These are phyloP conservation scores for Perkinsus olseni DNA, from an alignment of 169 alveolate species.

Conservation along the genomic window DNA sequence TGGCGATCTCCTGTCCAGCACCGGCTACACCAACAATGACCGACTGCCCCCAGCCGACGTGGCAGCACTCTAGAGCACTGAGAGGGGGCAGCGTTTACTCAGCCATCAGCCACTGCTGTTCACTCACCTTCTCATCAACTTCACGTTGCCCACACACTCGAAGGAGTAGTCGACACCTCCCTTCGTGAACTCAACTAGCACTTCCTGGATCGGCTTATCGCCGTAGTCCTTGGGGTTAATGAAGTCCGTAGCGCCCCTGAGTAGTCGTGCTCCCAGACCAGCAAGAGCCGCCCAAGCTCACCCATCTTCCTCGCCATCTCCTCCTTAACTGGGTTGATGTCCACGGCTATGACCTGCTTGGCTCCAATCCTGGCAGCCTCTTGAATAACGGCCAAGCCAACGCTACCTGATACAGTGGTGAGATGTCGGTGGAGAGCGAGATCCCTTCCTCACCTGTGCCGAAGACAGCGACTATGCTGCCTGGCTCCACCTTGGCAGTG, in stretches of 20 bases:
- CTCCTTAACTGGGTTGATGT: slow-evolving; percentile 46
- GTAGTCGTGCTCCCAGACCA: background rate
- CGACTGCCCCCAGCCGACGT: slow-evolving; percentile 64
- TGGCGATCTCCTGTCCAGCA: slow-evolving; percentile 59
- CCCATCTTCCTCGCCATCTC: slow-evolving; percentile 40
- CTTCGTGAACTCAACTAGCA: background rate
- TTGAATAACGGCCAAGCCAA: slow-evolving; percentile 71
- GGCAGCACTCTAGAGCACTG: slow-evolving; percentile 49
- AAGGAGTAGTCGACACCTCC: slow-evolving; percentile 68
- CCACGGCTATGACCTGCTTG: slow-evolving; percentile 43
- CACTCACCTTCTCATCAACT: slow-evolving; percentile 54
- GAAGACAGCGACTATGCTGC: slow-evolving; percentile 62
- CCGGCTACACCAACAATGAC: slow-evolving; percentile 68
- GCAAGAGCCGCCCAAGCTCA: background rate
- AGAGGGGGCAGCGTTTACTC: background rate
- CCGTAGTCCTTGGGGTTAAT: slow-evolving; percentile 21
- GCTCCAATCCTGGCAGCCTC: slow-evolving; percentile 60
- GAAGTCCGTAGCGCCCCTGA: slow-evolving; percentile 53
- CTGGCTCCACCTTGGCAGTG: slow-evolving; percentile 57
- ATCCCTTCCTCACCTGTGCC: slow-evolving; percentile 31
- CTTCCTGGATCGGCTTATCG: slow-evolving; percentile 40
- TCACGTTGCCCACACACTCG: slow-evolving; percentile 69
- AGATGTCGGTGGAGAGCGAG: background rate
- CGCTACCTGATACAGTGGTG: slow-evolving; percentile 54
- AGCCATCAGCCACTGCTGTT: slow-evolving; percentile 11